Percentiles rank a stretch among this genome's conserved stretches.
phyloP scores from a whole-genome alignment of 495 filamentous ascomycete species.

The Penicillium atrosanguineum region DNA sequence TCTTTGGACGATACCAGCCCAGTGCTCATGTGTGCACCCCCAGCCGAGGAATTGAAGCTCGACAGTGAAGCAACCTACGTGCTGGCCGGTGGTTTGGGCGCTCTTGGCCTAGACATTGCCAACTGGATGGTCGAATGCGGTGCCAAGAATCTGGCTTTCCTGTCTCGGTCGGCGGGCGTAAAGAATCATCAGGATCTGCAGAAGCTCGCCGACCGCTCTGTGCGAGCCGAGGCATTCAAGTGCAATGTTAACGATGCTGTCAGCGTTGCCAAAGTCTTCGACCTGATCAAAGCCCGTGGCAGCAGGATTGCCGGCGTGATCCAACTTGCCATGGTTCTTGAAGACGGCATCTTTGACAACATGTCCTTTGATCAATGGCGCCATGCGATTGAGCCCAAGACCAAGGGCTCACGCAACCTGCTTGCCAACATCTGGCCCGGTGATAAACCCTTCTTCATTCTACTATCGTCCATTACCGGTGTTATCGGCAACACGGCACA shows the following conservation, averaged over 20 bases:
- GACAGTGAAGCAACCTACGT: slow-evolving; percentile 39
- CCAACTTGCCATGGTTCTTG: slow-evolving; percentile 28
- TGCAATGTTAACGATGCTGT: slow-evolving; percentile 16
- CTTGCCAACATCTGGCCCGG: slow-evolving; percentile 42
- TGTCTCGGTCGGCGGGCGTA: slow-evolving; percentile 16
- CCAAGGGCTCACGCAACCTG: slow-evolving; percentile 45
- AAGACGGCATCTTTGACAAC: slow-evolving; percentile 33
- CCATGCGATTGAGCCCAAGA: slow-evolving; percentile 32
- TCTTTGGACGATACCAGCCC: too few species aligned
- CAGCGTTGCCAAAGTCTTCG: background rate
- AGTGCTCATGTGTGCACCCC: too few species aligned
- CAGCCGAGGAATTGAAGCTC: too few species aligned
- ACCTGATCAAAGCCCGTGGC: background rate
- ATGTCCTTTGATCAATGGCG: slow-evolving; percentile 39
- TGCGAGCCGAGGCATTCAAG: slow-evolving; percentile 20
- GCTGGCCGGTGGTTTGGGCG: slow-evolving; percentile 47
- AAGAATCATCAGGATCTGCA: slow-evolving; percentile 14
- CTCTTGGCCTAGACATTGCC: slow-evolving; percentile 54
- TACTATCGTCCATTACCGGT: slow-evolving; percentile 32
- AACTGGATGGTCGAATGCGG: slow-evolving; percentile 55
- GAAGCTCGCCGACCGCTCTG: too few species aligned
- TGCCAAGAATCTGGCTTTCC: slow-evolving; percentile 51
- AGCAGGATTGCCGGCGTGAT: slow-evolving; percentile 15
- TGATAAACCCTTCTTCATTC: slow-evolving; percentile 43
- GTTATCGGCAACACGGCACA: slow-evolving; percentile 28